Evolutionary conservation across 2,329 filamentous ascomycete genomes (phyloP).

Genomic region (Penicillium thymicola): DNA sequence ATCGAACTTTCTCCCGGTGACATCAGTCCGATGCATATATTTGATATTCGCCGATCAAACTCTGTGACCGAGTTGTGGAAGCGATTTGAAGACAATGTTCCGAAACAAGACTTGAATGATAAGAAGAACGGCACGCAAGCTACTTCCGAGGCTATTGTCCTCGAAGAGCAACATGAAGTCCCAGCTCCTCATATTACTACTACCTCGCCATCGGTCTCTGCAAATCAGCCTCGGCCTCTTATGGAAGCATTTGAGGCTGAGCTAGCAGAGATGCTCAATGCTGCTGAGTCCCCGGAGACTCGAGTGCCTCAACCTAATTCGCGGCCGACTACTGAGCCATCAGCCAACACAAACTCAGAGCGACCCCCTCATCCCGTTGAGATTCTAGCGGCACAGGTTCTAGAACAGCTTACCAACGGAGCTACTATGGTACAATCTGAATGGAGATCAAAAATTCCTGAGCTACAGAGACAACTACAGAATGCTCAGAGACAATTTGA

Average conservation of each 20-base stretch:
- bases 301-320: conserved; percentile 11
- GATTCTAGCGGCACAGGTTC: conserved; percentile 30
- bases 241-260: conserved; percentile 41
- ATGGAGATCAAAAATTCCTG: conserved; percentile 35
- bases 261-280: conserved; percentile 35
- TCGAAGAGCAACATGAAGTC: conserved; percentile 5
- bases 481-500: conserved; percentile 35
- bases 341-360: conserved; percentile 10
- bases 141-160: background rate
- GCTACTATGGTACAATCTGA: conserved; percentile 38
- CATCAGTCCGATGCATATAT: conserved; percentile 42
- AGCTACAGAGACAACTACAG: conserved; percentile 37
- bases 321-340: conserved; percentile 9
- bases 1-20: conserved; percentile 13
- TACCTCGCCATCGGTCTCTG: conserved; percentile 9
- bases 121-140: background rate
- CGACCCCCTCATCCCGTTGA: conserved; percentile 27
- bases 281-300: conserved; percentile 13
- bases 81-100: conserved; percentile 24
- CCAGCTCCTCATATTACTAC: conserved; percentile 8
- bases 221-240: conserved; percentile 30
- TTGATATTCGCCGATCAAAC: conserved; percentile 44
- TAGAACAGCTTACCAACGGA: conserved; percentile 34
- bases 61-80: conserved; percentile 42
- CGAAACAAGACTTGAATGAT: background rate